These are phyloP conservation scores for Psilocybe tampanensis DNA, from an alignment of 768 basidiomycete genomes.

Conservation along the genomic window DNA sequence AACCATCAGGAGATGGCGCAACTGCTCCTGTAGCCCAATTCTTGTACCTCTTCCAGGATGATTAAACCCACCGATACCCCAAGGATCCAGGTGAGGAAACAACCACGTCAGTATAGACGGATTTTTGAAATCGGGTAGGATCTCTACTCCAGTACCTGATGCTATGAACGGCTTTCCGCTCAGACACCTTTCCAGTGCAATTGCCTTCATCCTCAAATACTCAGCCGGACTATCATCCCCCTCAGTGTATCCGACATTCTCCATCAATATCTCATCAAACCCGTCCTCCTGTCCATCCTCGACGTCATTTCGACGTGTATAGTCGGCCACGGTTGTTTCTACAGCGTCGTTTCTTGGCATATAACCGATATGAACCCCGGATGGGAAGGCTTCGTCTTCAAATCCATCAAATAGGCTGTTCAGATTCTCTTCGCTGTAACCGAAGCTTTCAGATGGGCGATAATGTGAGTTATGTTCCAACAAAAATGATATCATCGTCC, in stretches of 20 bases:
- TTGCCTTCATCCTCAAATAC: conserved; percentile 11
- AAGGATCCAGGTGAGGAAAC: conserved; percentile 19
- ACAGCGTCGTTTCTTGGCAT: conserved; percentile 6
- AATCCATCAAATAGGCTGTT: not conserved
- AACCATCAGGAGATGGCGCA: conserved; percentile 6
- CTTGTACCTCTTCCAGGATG: conserved; percentile 3
- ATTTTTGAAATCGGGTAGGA: conserved; percentile 14
- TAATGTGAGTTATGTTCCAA: conserved; percentile 10
- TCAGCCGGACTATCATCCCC: conserved; percentile 12
- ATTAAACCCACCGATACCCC: conserved; percentile 16
- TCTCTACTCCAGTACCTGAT: not conserved
- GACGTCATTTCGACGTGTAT: not conserved
- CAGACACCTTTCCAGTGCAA: conserved; percentile 9
- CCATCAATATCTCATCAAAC: conserved; percentile 12
- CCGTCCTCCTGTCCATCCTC: not conserved
- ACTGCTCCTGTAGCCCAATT: conserved; percentile 16
- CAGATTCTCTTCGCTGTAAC: conserved; percentile 5
- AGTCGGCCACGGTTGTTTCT: conserved; percentile 2
- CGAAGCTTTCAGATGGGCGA: not conserved
- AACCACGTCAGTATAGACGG: conserved; percentile 13
- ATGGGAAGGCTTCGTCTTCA: not conserved
- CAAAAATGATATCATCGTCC: conserved; percentile 12
- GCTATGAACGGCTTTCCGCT: conserved; percentile 5
- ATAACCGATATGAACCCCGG: not conserved
- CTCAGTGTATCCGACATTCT: conserved; percentile 19